Evolutionary conservation across 768 basidiomycete genomes (phyloP).

Genomic region (Thelephora aurantiotincta): DNA sequence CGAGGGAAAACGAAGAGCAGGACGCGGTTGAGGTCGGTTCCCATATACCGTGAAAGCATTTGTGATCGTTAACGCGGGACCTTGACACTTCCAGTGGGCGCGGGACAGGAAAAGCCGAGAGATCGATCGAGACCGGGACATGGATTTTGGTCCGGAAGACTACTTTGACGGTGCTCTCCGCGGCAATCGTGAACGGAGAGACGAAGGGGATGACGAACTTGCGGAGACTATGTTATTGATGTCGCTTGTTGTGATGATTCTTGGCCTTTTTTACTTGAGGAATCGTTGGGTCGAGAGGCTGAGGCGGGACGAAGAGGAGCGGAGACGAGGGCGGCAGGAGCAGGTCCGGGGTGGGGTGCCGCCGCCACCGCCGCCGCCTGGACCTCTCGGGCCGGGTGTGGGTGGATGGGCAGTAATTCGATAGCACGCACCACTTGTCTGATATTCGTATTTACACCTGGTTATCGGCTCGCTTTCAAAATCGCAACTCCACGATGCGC

Average conservation of each 20-base stretch:
- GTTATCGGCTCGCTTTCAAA: too few species aligned
- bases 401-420: conserved; percentile 1
- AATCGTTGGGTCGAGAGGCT: conserved; percentile 65
- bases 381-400: conserved; percentile 3
- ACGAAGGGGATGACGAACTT: conserved; percentile 57
- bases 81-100: conserved; percentile 45
- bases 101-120: conserved; percentile 59
- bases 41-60: background rate
- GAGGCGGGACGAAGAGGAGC: conserved; percentile 41
- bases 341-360: conserved; percentile 11
- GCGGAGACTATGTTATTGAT: conserved; percentile 72
- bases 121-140: conserved; percentile 56
- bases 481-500: too few species aligned
- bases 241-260: conserved; percentile 56
- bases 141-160: conserved; percentile 71
- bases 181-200: conserved; percentile 38
- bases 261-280: conserved; percentile 63
- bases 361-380: conserved; percentile 6
- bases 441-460: too few species aligned
- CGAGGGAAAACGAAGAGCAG: conserved; percentile 36
- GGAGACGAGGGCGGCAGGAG: conserved; percentile 27
- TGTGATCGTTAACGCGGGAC: background rate
- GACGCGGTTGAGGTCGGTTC: conserved; percentile 56
- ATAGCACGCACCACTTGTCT: too few species aligned
- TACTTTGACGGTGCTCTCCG: conserved; percentile 61